A percentile compares a stretch with the other conserved stretches of the same genome.
These are phyloP conservation scores for Dactylonectria estremocensis DNA, from an alignment of 2,329 filamentous ascomycete species.

Conservation along the genomic window DNA sequence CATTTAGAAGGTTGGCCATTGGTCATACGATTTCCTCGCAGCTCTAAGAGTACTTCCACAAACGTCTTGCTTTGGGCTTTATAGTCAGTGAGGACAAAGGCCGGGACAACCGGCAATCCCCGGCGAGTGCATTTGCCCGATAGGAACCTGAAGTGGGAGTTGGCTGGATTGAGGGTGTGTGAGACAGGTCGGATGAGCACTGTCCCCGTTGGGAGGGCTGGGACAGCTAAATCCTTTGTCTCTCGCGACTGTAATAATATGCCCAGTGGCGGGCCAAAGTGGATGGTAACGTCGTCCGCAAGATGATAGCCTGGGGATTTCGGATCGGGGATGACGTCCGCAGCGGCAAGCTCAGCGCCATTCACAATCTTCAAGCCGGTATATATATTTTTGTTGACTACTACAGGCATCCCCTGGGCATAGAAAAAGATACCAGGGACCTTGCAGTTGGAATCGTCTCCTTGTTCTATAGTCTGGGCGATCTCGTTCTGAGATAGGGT, in stretches of 20 bases:
- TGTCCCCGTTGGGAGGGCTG: no score
- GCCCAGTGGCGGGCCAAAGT: constrained; percentile 26
- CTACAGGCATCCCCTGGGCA: constrained; percentile 32
- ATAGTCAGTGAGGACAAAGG: no score
- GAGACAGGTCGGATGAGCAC: no score
- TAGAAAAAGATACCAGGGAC: constrained; percentile 32
- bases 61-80: constrained; percentile 21
- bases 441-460: constrained; percentile 17
- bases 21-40: constrained; percentile 12
- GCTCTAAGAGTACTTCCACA: constrained; percentile 19
- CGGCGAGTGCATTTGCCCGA: no score
- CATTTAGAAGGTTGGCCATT: constrained; percentile 12
- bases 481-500: constrained; percentile 8
- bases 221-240: constrained; percentile 3
- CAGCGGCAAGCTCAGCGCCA: constrained; percentile 25
- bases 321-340: constrained; percentile 27
- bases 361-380: constrained; percentile 23
- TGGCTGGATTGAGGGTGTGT: no score
- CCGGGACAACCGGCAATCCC: no score
- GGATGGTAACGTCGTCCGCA: constrained; percentile 24
- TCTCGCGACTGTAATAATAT: constrained; percentile 19
- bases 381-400: constrained; percentile 32
- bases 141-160: no score
- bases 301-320: constrained; percentile 27
- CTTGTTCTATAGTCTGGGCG: constrained; percentile 28